These are phyloP conservation scores for Hyaloperonospora arabidopsidis DNA, from an alignment of 352 stramenopile genomes.

Conservation along the genomic window DNA sequence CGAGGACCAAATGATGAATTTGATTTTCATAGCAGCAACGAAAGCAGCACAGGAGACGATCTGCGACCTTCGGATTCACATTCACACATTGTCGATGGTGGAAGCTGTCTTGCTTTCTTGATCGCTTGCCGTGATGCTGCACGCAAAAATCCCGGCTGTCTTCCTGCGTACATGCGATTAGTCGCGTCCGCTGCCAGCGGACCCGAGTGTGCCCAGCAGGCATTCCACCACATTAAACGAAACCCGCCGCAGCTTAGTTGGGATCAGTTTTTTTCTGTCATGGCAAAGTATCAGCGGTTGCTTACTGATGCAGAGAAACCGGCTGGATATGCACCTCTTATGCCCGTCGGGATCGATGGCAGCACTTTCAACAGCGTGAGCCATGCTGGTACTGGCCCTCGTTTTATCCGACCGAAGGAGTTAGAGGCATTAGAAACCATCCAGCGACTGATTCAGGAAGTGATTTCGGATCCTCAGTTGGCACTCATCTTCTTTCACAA, in stretches of 20 bases:
- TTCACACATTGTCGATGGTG: conserved; percentile 21
- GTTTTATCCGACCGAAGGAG: conserved; percentile 76
- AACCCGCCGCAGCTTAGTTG: conserved; percentile 72
- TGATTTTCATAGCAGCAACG: conserved; percentile 26
- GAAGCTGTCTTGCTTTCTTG: conserved; percentile 57
- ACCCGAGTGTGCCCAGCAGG: conserved; percentile 59
- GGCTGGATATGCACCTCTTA: conserved; percentile 25
- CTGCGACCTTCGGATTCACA: conserved; percentile 17
- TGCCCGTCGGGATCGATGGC: conserved; percentile 29
- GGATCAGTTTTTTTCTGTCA: conserved; percentile 80
- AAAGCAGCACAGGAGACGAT: conserved; percentile 20
- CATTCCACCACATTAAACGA: conserved; percentile 83
- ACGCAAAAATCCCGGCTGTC: conserved; percentile 65
- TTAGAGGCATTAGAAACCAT: conserved; percentile 78
- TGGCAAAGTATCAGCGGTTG: conserved; percentile 78
- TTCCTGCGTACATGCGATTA: conserved; percentile 68
- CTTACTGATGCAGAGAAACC: conserved; percentile 67
- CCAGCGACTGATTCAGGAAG: conserved; percentile 67
- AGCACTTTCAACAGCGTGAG: conserved; percentile 21
- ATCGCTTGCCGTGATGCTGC: conserved; percentile 62
- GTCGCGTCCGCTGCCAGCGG: conserved; percentile 59
- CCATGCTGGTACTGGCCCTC: conserved; percentile 31
- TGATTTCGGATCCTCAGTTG: conserved; percentile 65
- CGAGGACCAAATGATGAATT: conserved; percentile 32
- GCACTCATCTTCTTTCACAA: conserved; percentile 83